Evolutionary conservation across 805 yeast genomes (phyloP), one percentile per base, ranked within the genome.

Genomic region (Starmera caribaea): DNA sequence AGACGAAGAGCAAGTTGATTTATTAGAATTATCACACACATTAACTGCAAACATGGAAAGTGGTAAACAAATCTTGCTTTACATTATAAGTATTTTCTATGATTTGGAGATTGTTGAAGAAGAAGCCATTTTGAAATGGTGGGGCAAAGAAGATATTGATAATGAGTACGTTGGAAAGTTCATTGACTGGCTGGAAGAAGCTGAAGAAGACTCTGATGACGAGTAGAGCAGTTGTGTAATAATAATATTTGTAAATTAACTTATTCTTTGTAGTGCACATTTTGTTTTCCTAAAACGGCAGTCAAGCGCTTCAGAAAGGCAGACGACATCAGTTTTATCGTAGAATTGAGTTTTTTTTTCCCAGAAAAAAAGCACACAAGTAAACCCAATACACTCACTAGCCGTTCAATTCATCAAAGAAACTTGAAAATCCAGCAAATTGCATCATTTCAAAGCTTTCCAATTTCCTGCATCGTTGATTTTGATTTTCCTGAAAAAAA

Each of bases 181-280:
- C 79, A 71, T 90, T 16, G 84, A 79, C 15, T 89, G 97, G 97
- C 70, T 90, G 43, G 73, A 73, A 50, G 84, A 79, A 36, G 97
- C 96, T 1, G 81, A 75, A 43, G 79, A 73, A 48, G 81, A 76
- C 47, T 53, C 62, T 9, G 79, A 69, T 34, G 82, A 75, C 45
- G 87, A 79, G 32, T 38, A 33, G n/a, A 16, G 30, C 11, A 8
- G 30, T 29, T 27, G 8, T 27, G 10, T 27, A 27, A 29, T 29
- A 29, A 8, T 29, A 28, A 28, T 5, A 28, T 28, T 13, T 11
- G n/a, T 10, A 5, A 28, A 11, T 28, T 13, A 28, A 4, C 8
- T n/a, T 13, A 21, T 21, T 9, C 26, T 5, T 21, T 21, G 26
- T 5, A 21, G 26, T 5, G 9, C 6, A 21, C 26, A 21, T 5